Evolutionary conservation across 257 asterid genomes (phyloP), one percentile per base, ranked within the genome.

Genomic region (Cruciata laevipes): DNA sequence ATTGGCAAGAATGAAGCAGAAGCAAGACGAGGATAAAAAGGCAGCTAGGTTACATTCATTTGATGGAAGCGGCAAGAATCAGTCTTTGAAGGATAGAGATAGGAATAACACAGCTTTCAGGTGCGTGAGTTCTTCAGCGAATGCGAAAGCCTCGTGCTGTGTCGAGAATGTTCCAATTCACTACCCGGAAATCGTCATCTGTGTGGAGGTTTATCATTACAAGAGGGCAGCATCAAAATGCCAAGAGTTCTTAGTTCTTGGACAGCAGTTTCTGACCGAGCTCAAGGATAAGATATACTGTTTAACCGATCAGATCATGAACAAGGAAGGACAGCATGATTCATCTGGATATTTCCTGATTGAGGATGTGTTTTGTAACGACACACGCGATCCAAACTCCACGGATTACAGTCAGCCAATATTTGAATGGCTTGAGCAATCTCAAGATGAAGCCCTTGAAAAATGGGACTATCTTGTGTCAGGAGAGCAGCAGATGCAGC

Each of bases 331-430:
- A 57, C 71, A 69, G 71, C 67, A 72, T 63, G 85, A 88, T 77
- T 85, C 96, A 64, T 90, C 99, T 4, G 99, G 99, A 71, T 93
- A 86, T 79, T 90, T 93, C 80, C 84, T 86, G 69, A 83, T 93
- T 63, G 99, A 93, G 81, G 97, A 86, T 78, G 84, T 83, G 25
- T 88, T 93, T 77, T 93, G 71, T 79, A 90, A 90, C 73, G 97
- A 90, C 60, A 79, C 75, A 76, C 86, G 99, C 79, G 81, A 77
- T 3, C 66, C 81, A 55, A 79, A 75, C 31, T 81, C 96, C 37
- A 73, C 60, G 16, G 90, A 93, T 82, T 93, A 90, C 77, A 90
- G 96, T 76, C 73, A 79, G 70, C 86, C 90, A 63, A 85, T 93
- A 76, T 78, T 88, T 59, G 82, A 88, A 67, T 90, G 99, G 99